A percentile compares a stretch with the other conserved stretches of the same genome.
These are phyloP conservation scores for Phytopythium chamaehyphon DNA, from an alignment of 352 stramenopile genomes.

Conservation along the genomic window DNA sequence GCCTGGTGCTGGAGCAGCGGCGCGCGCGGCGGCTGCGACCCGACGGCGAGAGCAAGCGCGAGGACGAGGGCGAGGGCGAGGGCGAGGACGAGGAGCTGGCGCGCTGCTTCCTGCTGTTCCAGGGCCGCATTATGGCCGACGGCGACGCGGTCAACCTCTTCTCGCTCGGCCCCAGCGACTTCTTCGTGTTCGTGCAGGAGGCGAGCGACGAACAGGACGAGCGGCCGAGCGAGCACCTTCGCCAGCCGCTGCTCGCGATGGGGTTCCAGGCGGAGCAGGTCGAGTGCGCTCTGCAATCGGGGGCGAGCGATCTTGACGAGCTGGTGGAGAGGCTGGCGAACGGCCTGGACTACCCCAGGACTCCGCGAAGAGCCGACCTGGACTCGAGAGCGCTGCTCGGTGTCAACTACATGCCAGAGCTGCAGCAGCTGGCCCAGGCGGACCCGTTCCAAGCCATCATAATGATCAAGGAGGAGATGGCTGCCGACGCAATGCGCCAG, in stretches of 20 bases:
- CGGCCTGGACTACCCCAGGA: slow-evolving; percentile 5
- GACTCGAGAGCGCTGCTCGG: not conserved
- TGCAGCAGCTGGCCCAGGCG: slow-evolving; percentile 20
- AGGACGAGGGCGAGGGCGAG: slow-evolving; percentile 4
- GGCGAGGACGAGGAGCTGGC: slow-evolving; percentile 10
- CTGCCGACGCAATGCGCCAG: slow-evolving; percentile 24
- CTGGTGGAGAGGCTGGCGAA: slow-evolving; percentile 3
- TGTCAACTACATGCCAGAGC: slow-evolving; percentile 14
- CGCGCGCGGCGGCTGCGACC: slow-evolving; percentile 7
- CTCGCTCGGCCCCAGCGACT: slow-evolving; percentile 37
- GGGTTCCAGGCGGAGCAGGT: slow-evolving; percentile 35
- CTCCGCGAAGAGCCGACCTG: slow-evolving; percentile 12
- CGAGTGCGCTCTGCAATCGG: slow-evolving; percentile 20
- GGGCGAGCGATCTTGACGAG: slow-evolving; percentile 27
- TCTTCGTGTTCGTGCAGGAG: slow-evolving; percentile 65
- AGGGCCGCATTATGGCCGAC: slow-evolving; percentile 54
- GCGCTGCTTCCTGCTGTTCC: slow-evolving; percentile 43
- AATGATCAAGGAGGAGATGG: slow-evolving; percentile 42
- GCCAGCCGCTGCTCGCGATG: slow-evolving; percentile 58
- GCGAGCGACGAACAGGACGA: slow-evolving; percentile 6
- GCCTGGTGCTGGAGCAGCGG: slow-evolving; percentile 31
- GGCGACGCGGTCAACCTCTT: slow-evolving; percentile 56
- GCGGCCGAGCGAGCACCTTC: slow-evolving; percentile 10
- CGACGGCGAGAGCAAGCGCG: slow-evolving; percentile 6
- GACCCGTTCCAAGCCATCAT: slow-evolving; percentile 49